Evolutionary conservation across 768 basidiomycete genomes (phyloP).

Genomic region (Solioccasus polychromus): DNA sequence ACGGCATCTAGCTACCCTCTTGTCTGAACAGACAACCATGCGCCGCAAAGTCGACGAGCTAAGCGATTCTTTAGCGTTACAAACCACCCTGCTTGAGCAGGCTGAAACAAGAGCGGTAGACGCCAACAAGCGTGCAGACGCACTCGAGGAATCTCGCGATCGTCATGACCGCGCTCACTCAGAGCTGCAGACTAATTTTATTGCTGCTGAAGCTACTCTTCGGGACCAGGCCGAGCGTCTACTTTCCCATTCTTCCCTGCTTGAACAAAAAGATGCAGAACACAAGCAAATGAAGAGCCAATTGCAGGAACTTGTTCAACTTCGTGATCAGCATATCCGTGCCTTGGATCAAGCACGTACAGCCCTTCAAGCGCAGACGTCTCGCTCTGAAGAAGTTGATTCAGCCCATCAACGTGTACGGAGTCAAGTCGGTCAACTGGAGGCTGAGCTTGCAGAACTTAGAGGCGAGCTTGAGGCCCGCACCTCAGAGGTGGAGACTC

Average conservation of each 20-base stretch:
- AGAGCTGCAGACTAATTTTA: conserved; percentile 65
- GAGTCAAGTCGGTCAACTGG: conserved; percentile 66
- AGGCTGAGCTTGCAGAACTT: conserved; percentile 74
- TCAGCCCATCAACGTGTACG: conserved; percentile 66
- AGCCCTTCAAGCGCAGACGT: conserved; percentile 73
- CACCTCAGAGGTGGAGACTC: conserved; percentile 68
- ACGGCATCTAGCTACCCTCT: conserved; percentile 56
- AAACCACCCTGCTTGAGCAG: conserved; percentile 74
- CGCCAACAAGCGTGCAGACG: conserved; percentile 71
- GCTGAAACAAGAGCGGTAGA: conserved; percentile 77
- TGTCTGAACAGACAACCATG: conserved; percentile 59
- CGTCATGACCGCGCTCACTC: conserved; percentile 61
- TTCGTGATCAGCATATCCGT: conserved; percentile 81
- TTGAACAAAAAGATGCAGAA: conserved; percentile 82
- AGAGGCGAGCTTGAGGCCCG: conserved; percentile 79
- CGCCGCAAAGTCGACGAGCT: conserved; percentile 74
- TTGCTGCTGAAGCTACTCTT: conserved; percentile 56
- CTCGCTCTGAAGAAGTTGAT: conserved; percentile 79
- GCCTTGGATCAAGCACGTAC: conserved; percentile 82
- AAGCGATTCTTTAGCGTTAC: conserved; percentile 67
- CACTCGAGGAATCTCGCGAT: conserved; percentile 66
- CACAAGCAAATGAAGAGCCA: conserved; percentile 58
- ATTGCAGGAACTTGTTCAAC: conserved; percentile 65
- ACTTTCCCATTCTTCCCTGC: conserved; percentile 65
- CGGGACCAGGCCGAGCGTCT: conserved; percentile 78